Conservation (phyloP, 1,139 yeast species). For the Saccharomyces pastorianus region DNA sequence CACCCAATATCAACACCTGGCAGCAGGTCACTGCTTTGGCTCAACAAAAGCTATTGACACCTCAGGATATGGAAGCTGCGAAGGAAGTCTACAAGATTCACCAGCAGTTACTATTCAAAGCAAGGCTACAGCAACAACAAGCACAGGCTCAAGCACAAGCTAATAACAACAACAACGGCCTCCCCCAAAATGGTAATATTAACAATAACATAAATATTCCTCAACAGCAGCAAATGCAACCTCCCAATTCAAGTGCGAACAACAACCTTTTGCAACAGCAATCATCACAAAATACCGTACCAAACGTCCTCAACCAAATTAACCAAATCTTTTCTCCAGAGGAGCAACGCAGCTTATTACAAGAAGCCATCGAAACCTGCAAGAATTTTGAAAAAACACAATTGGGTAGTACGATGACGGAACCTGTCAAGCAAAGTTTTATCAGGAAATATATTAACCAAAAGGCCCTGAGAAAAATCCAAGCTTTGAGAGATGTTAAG, state of each 20-base stretch:
- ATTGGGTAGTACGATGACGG: conserved; percentile 24
- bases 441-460: conserved; percentile 34
- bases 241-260: not conserved
- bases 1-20: conserved; percentile 81
- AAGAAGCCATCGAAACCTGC: conserved; percentile 29
- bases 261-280: conserved; percentile 8
- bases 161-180: conserved; percentile 13
- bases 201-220: not conserved
- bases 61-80: conserved; percentile 34
- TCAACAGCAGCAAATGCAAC: conserved; percentile 10
- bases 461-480: conserved; percentile 35
- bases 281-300: conserved; percentile 24
- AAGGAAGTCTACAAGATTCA: conserved; percentile 34
- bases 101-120: conserved; percentile 30
- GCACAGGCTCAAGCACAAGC: conserved; percentile 6
- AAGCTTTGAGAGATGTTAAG: conserved; percentile 26
- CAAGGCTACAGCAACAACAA: conserved; percentile 24
- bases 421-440: conserved; percentile 25
- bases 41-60: conserved; percentile 39
- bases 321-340: conserved; percentile 32
- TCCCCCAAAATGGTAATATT: not conserved
- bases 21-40: conserved; percentile 67
- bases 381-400: conserved; percentile 26
- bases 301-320: conserved; percentile 32
- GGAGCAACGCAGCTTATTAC: conserved; percentile 29